phyloP scores from a whole-genome alignment of 192 early-diverging fungal species.

The Paraglomus brasilianum region DNA sequence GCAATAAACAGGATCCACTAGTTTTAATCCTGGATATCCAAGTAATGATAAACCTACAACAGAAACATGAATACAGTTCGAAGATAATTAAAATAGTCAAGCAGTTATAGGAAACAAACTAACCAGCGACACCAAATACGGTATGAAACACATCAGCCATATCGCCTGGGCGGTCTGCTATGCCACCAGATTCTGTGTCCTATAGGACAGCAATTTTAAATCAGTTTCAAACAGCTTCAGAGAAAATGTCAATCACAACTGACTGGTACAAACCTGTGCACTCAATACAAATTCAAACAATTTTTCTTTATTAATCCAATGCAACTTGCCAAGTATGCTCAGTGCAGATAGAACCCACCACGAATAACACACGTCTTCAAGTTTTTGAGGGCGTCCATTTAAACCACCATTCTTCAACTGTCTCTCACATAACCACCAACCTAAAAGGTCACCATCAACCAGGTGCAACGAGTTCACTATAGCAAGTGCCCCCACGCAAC shows the following conservation, averaged over 20 bases:
- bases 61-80: neutral
- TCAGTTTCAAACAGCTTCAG: neutral
- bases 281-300: conserved; percentile 78
- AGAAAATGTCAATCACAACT: conserved; percentile 6
- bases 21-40: conserved; percentile 70
- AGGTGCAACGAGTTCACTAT: conserved; percentile 76
- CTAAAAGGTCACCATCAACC: conserved; percentile 79
- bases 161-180: conserved; percentile 91
- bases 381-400: conserved; percentile 95
- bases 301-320: conserved; percentile 84
- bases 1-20: conserved; percentile 92
- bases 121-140: conserved; percentile 87
- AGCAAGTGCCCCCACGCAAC: conserved; percentile 85
- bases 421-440: conserved; percentile 92
- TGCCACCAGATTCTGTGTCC: conserved; percentile 85
- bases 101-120: neutral
- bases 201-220: conserved; percentile 12
- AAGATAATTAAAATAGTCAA: conserved; percentile 2
- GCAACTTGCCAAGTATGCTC: conserved; percentile 69
- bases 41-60: conserved; percentile 71
- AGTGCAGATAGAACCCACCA: conserved; percentile 97
- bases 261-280: conserved; percentile 57
- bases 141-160: conserved; percentile 97
- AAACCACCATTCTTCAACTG: conserved; percentile 91
- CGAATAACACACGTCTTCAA: conserved; percentile 96